Percentiles rank a stretch among this genome's conserved stretches.
Conservation (phyloP, 441 rosid genomes). For the Syzygium malaccense region DNA sequence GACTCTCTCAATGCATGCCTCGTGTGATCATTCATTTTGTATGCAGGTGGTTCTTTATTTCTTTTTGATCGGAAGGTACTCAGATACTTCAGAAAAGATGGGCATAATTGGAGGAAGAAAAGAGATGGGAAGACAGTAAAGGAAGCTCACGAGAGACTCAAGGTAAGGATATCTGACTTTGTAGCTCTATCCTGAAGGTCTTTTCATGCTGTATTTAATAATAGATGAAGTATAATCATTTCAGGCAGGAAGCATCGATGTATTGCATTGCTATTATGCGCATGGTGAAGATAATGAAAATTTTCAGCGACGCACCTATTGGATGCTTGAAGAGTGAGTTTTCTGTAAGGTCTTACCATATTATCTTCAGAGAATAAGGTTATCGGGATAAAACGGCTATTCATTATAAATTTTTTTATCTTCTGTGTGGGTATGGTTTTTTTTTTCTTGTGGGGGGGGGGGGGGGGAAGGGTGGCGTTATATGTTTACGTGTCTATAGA, state of each 20-base stretch:
- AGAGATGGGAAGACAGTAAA: constrained; percentile 91
- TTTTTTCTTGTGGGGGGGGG: not conserved
- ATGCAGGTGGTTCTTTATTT: constrained; percentile 91
- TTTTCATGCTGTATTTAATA: not conserved
- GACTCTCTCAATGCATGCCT: not conserved
- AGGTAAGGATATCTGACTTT: constrained; percentile 34
- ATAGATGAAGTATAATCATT: constrained; percentile 3
- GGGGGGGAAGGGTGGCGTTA: not conserved
- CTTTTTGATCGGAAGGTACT: constrained; percentile 90
- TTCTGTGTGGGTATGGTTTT: not conserved
- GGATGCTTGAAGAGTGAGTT: constrained; percentile 98
- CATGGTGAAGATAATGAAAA: constrained; percentile 87
- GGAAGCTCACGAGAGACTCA: constrained; percentile 98
- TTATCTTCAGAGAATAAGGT: not conserved
- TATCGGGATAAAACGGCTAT: not conserved
- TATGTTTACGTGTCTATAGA: not conserved
- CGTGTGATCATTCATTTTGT: not conserved
- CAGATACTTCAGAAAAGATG: constrained; percentile 93
- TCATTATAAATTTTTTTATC: not conserved
- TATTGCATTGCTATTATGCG: constrained; percentile 94
- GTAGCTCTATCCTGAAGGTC: not conserved
- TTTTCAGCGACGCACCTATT: constrained; percentile 93
- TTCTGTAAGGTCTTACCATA: not conserved
- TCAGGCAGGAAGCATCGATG: constrained; percentile 91
- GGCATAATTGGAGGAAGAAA: constrained; percentile 98